These are phyloP conservation scores for Trichoderma sp. DNA, from an alignment of 2,329 filamentous ascomycete genomes.

Conservation along the genomic window DNA sequence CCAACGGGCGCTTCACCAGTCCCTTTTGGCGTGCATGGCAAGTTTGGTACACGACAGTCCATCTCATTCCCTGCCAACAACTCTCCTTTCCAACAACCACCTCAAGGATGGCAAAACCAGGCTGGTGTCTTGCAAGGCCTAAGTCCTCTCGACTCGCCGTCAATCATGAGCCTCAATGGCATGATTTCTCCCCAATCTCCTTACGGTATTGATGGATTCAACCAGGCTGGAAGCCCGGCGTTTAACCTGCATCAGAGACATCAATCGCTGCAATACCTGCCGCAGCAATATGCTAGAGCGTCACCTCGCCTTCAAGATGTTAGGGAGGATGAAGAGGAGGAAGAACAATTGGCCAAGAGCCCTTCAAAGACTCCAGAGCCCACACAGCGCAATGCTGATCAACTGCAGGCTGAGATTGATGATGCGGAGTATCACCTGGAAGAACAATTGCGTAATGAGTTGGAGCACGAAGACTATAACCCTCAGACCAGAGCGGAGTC, in stretches of 20 bases:
- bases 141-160: slow-evolving; percentile 65
- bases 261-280: slow-evolving; percentile 60
- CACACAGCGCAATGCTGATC: slow-evolving; percentile 56
- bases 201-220: slow-evolving; percentile 55
- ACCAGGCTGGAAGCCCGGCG: slow-evolving; percentile 42
- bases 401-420: slow-evolving; percentile 82
- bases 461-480: slow-evolving; percentile 77
- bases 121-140: slow-evolving; percentile 55
- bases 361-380: slow-evolving; percentile 58
- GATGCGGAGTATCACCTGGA: slow-evolving; percentile 85
- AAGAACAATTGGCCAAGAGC: slow-evolving; percentile 56
- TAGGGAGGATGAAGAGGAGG: slow-evolving; percentile 72
- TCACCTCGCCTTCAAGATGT: slow-evolving; percentile 70
- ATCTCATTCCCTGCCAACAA: slow-evolving; percentile 64
- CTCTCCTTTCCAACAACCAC: slow-evolving; percentile 66
- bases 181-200: slow-evolving; percentile 67
- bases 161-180: slow-evolving; percentile 51
- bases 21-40: slow-evolving; percentile 62
- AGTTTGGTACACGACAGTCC: slow-evolving; percentile 71
- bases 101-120: slow-evolving; percentile 60
- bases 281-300: slow-evolving; percentile 55
- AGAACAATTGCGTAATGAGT: slow-evolving; percentile 73
- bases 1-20: slow-evolving; percentile 71
- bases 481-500: slow-evolving; percentile 52
- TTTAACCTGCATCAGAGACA: slow-evolving; percentile 56